phyloP scores from a whole-genome alignment of 371 early-diverging fungal species.

The Saksenaea oblongispora region DNA sequence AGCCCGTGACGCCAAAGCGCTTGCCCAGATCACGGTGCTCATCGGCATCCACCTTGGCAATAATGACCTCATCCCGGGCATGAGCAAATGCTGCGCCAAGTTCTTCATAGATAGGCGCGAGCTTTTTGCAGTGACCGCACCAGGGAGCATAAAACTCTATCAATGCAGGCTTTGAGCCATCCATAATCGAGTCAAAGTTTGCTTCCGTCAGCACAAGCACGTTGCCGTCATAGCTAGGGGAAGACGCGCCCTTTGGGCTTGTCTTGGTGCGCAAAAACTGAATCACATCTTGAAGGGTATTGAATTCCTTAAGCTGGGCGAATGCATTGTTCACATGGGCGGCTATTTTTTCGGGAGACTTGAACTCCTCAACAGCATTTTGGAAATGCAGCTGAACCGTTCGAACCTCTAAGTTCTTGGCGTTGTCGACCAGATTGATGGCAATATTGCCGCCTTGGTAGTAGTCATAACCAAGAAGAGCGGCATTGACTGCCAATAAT shows the following conservation, averaged over 20 bases:
- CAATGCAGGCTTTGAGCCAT: slow-evolving; percentile 89
- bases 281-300: slow-evolving; percentile 48
- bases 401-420: slow-evolving; percentile 46
- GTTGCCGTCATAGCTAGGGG: slow-evolving; percentile 29
- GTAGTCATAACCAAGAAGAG: slow-evolving; percentile 44
- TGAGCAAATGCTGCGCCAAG: slow-evolving; percentile 76
- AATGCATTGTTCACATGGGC: slow-evolving; percentile 51
- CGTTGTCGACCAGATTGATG: slow-evolving; percentile 53
- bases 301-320: slow-evolving; percentile 57
- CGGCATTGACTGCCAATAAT: slow-evolving; percentile 34
- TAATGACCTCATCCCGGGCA: slow-evolving; percentile 71
- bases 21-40: slow-evolving; percentile 75
- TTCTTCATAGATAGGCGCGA: slow-evolving; percentile 84
- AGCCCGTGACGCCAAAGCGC: slow-evolving; percentile 76
- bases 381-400: slow-evolving; percentile 47
- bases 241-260: slow-evolving; percentile 6
- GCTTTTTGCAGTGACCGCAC: slow-evolving; percentile 93
- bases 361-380: slow-evolving; percentile 28
- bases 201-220: slow-evolving; percentile 75
- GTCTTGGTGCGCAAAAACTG: slow-evolving; percentile 41
- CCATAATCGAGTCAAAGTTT: slow-evolving; percentile 73
- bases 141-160: slow-evolving; percentile 94
- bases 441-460: slow-evolving; percentile 58
- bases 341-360: slow-evolving; percentile 52
- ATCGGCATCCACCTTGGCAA: slow-evolving; percentile 93